Evolutionary conservation across 148 eudicot genomes (phyloP).

Genomic region (Limonium bicolor): DNA sequence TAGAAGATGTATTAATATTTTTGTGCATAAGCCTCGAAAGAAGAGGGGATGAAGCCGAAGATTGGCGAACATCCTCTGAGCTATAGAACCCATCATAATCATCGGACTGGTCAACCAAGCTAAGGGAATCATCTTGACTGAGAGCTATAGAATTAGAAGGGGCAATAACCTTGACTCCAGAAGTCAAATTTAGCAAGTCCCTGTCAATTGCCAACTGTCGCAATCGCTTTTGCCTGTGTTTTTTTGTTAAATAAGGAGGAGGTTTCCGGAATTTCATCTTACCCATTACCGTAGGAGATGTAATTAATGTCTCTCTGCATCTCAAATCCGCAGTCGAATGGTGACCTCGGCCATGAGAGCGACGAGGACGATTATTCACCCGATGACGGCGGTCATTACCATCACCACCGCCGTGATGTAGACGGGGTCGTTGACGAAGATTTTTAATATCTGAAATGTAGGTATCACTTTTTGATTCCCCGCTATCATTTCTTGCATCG

Average conservation of each 20-base stretch:
- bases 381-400: neutral
- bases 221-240: conserved; percentile 18
- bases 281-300: conserved; percentile 18
- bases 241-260: conserved; percentile 21
- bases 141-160: conserved; percentile 18
- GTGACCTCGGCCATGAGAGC: neutral
- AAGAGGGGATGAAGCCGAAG: conserved; percentile 47
- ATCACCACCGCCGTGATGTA: neutral
- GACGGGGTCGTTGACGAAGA: too few relatives aligned
- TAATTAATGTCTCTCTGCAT: conserved; percentile 34
- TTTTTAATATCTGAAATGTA: conserved; percentile 30
- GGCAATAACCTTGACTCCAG: conserved; percentile 15
- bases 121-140: conserved; percentile 39
- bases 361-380: too few relatives aligned
- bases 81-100: conserved; percentile 46
- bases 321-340: conserved; percentile 29
- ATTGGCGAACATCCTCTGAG: conserved; percentile 46
- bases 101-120: conserved; percentile 59
- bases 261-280: conserved; percentile 46
- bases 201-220: conserved; percentile 21
- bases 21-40: conserved; percentile 48
- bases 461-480: conserved; percentile 58
- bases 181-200: conserved; percentile 15
- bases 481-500: conserved; percentile 53
- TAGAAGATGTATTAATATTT: conserved; percentile 23